phyloP scores from a whole-genome alignment of 441 rosid species.

The Syzygium malaccense region DNA sequence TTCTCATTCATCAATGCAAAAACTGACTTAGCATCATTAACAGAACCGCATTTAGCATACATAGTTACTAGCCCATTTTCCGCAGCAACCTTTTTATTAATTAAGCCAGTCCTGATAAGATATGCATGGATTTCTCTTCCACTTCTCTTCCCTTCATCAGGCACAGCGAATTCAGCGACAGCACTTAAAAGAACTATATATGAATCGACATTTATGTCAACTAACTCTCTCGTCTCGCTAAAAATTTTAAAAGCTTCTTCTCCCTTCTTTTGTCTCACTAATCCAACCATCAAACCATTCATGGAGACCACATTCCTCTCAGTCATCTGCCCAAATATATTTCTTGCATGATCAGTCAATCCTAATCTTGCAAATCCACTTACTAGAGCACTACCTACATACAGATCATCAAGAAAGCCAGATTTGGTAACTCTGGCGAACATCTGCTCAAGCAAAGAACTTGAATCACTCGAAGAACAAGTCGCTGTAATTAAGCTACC shows the following conservation, averaged over 20 bases:
- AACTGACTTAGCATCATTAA: slow-evolving; percentile 45
- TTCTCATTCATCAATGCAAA: slow-evolving; percentile 47
- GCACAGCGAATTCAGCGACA: slow-evolving; percentile 44
- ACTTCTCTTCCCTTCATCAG: slow-evolving; percentile 51
- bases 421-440: slow-evolving; percentile 49
- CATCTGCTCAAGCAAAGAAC: slow-evolving; percentile 66
- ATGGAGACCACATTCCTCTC: slow-evolving; percentile 59
- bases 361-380: slow-evolving; percentile 71
- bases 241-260: slow-evolving; percentile 67
- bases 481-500: slow-evolving; percentile 76
- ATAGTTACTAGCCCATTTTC: slow-evolving; percentile 82
- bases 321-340: slow-evolving; percentile 55
- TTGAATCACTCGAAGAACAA: slow-evolving; percentile 36
- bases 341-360: slow-evolving; percentile 40
- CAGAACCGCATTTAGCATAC: slow-evolving; percentile 76
- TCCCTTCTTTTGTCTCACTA: slow-evolving; percentile 55
- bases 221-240: slow-evolving; percentile 35
- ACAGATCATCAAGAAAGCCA: slow-evolving; percentile 61
- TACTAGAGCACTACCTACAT: slow-evolving; percentile 83
- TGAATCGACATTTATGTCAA: slow-evolving; percentile 54
- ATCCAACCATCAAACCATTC: slow-evolving; percentile 86
- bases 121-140: slow-evolving; percentile 84
- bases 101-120: slow-evolving; percentile 49
- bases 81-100: slow-evolving; percentile 34
- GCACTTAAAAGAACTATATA: slow-evolving; percentile 66